These are phyloP conservation scores for Theobroma grandiflorum DNA, from an alignment of 441 rosid species.

Conservation along the genomic window DNA sequence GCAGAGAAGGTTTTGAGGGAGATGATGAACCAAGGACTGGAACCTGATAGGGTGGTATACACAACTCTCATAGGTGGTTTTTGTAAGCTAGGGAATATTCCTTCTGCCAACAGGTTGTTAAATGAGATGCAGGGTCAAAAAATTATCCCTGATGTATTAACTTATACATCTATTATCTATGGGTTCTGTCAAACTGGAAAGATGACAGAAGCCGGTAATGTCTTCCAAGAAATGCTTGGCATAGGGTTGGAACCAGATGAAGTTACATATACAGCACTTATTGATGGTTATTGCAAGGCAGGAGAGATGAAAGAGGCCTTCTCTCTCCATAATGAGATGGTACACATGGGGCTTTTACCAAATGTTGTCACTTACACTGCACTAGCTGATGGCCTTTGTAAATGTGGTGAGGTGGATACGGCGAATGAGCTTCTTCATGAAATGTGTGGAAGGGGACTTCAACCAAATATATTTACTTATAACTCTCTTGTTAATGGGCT, in stretches of 20 bases:
- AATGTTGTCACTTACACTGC: conserved; percentile 86
- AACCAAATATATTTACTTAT: conserved; percentile 72
- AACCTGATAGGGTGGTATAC: conserved; percentile 69
- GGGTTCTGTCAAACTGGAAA: conserved; percentile 73
- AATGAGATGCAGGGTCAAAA: conserved; percentile 61
- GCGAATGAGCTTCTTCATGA: conserved; percentile 95
- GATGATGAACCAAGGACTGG: conserved; percentile 60
- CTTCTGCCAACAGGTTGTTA: conserved; percentile 59
- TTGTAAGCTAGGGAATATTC: conserved; percentile 64
- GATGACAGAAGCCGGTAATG: conserved; percentile 65
- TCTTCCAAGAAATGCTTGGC: conserved; percentile 65
- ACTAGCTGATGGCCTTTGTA: conserved; percentile 87
- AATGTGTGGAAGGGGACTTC: conserved; percentile 78
- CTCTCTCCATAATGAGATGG: conserved; percentile 82
- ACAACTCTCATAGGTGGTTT: conserved; percentile 86
- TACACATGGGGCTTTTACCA: conserved; percentile 66
- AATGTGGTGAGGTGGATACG: conserved; percentile 73
- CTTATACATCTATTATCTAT: conserved; percentile 74
- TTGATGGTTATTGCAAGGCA: conserved; percentile 86
- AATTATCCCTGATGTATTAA: conserved; percentile 66
- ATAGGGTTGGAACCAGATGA: conserved; percentile 73
- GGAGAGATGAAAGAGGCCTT: conserved; percentile 78
- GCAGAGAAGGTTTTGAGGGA: conserved; percentile 68
- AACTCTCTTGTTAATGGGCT: conserved; percentile 82
- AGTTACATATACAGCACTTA: conserved; percentile 75